Evolutionary conservation across 768 basidiomycete genomes (phyloP), one percentile per base, ranked within the genome.

Genomic region (Serendipita sp.): DNA sequence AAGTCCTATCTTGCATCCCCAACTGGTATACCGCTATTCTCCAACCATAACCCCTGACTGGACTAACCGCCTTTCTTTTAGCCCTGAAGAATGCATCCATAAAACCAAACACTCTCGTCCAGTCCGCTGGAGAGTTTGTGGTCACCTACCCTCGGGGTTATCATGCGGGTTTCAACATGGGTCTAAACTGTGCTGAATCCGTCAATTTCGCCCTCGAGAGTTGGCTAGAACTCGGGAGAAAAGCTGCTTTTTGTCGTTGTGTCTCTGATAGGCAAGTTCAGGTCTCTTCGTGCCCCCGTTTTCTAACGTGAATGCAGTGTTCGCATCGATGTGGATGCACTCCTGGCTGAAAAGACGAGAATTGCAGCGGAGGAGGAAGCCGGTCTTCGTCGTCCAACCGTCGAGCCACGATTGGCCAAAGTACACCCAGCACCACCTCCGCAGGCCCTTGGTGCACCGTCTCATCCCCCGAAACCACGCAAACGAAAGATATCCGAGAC

Each of bases 1-100:
- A 99, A 99, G 73, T 89, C 91, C 0, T 98, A 91, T 74, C 82
- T 95, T 44, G 92, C 88, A 2, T 96, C 93, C 0, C 96, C 96
- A 0, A 85, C 81, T 7, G 28, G 56, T 60, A 30, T 5, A 5
- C 10, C 56, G 28, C 28, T 60, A 3, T 32, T 60, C 13, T 28
- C 28, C 23, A 8, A 4, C n/a, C n/a, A 60, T 16, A 5, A 60
- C n/a, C 30, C 18, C n/a, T n/a, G n/a, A n/a, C n/a, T n/a, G n/a
- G n/a, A n/a, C n/a, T n/a, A n/a, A n/a, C 10, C 52, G 10, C 11
- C 8, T 54, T 10, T 28, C 15, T 30, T 60, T 7, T 28, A 60
- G 56, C 56, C 10, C 56, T 60, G 8, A 84, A 89, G 69, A 83
- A 85, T 0, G 84, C 89, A 2, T 91, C 88, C 68, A 78, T 77